A percentile compares a stretch with the other conserved stretches of the same genome.
These are phyloP conservation scores for Zasmidium cellare DNA, from an alignment of 2,329 filamentous ascomycete genomes.

Conservation along the genomic window DNA sequence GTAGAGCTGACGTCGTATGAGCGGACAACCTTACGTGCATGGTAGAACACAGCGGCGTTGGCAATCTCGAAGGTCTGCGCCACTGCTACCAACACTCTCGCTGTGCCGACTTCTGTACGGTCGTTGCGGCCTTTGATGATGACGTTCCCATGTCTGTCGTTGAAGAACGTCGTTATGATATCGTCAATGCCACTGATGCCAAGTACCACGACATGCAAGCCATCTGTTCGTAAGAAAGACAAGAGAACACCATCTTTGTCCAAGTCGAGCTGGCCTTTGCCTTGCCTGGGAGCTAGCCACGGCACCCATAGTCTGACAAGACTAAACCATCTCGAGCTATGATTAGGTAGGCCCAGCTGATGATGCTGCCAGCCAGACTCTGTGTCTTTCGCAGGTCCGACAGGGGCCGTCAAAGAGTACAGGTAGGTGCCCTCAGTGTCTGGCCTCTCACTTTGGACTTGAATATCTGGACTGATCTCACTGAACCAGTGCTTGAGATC, in stretches of 20 bases:
- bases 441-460: conserved; percentile 56
- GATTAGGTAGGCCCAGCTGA: conserved; percentile 64
- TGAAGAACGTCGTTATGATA: conserved; percentile 68
- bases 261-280: conserved; percentile 63
- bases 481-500: conserved; percentile 58
- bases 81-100: conserved; percentile 68
- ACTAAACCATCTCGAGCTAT: conserved; percentile 73
- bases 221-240: conserved; percentile 72
- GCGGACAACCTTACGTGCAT: conserved; percentile 69
- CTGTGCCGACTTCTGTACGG: conserved; percentile 53
- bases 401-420: conserved; percentile 64
- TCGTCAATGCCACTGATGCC: conserved; percentile 74
- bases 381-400: conserved; percentile 58
- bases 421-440: conserved; percentile 69
- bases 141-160: conserved; percentile 65
- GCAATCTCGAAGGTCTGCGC: conserved; percentile 73
- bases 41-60: conserved; percentile 80
- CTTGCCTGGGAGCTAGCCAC: conserved; percentile 89
- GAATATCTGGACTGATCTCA: conserved; percentile 58
- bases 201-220: conserved; percentile 74
- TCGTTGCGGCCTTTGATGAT: conserved; percentile 74
- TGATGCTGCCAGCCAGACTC: conserved; percentile 59
- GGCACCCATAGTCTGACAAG: conserved; percentile 76
- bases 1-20: conserved; percentile 45
- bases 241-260: conserved; percentile 77